Base-by-base conservation (phyloP, 331 rosid species). In the Erythrophleum ivorense region DNA sequence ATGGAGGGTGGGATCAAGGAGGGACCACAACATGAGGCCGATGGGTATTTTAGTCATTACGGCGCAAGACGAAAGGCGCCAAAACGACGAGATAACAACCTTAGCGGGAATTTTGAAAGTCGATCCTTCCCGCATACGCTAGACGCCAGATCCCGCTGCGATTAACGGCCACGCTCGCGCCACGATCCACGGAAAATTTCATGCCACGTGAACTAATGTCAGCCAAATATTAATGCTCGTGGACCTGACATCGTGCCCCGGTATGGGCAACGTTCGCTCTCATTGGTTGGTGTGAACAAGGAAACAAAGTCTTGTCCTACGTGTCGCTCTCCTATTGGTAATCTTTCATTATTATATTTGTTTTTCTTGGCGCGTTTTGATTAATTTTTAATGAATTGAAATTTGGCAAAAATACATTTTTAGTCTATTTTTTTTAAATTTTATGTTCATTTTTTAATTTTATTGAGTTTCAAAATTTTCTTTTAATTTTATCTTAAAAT, bases 31-130 rank as follows among this genome's bases (percentile, higher is more conserved):
- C 15, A 21, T 45, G 7, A 18, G 0, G 10, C 40, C 0, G 65
- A 59, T 59, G 40, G 50, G 75, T 46, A 77, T 18, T 57, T 14
- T 14, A 8, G 80, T 41, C 45, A 59, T 59, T 43, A 2, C 12
- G 15, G 1, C 5, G 45, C 7, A 3, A 2, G 19, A 10, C 36
- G 70, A 33, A 60, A 77, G 80, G 75, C 83, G 46, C 70, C 86
- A 75, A 85, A 60, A 58, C 18, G 8, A 75, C 5, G 36, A 16
- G 78, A 71, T 73, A 11, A 71, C 78, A 57, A 78, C 54, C 63
- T 73, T 73, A 83, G 87, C 88, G 88, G 88, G 86, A 87, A 87
- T 84, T 86, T 86, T 84, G 85, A 81, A 84, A 87, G 71, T 80
- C 84, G 74, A 68, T 77, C 60, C 72, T 31, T 67, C 57, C 38